Evolutionary conservation across 2,329 filamentous ascomycete genomes (phyloP).

Genomic region (Diaporthe sp.): DNA sequence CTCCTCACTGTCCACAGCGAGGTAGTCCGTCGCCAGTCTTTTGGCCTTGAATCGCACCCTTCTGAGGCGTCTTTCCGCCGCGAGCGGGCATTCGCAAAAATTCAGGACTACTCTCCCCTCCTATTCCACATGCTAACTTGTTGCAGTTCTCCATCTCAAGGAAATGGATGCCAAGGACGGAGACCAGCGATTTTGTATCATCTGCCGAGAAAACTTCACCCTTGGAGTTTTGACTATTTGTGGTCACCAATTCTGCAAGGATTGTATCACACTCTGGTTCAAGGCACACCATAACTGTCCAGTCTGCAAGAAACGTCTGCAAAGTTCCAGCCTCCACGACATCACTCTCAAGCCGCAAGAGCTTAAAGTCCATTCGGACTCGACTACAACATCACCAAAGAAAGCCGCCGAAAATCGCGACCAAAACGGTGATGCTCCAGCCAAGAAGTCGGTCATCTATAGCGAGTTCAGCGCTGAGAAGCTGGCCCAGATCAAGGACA

Average conservation of each 20-base stretch:
- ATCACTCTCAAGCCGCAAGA: slow-evolving; percentile 87
- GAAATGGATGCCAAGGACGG: slow-evolving; percentile 73
- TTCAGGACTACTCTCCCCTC: neutral
- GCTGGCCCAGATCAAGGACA: slow-evolving; percentile 84
- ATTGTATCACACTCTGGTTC: slow-evolving; percentile 88
- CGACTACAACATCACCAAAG: slow-evolving; percentile 47
- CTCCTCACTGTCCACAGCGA: neutral
- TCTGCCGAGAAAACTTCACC: slow-evolving; percentile 84
- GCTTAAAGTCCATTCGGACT: slow-evolving; percentile 71
- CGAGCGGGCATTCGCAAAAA: neutral
- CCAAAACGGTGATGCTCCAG: slow-evolving; percentile 35
- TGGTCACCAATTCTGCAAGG: slow-evolving; percentile 92
- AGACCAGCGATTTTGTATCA: slow-evolving; percentile 82
- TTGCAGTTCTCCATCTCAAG: slow-evolving; percentile 67
- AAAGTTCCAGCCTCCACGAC: slow-evolving; percentile 79
- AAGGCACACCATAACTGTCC: slow-evolving; percentile 82
- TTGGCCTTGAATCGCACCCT: too few species aligned
- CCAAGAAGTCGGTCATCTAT: slow-evolving; percentile 74
- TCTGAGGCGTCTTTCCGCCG: neutral
- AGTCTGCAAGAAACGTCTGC: slow-evolving; percentile 82
- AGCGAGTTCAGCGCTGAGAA: slow-evolving; percentile 79
- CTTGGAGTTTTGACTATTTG: slow-evolving; percentile 88
- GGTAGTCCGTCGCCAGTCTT: neutral
- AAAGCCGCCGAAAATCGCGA: slow-evolving; percentile 39
- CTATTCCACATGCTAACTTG: slow-evolving; percentile 38